These are phyloP conservation scores for Carpinus fangiana DNA, from an alignment of 306 rosid species.

Conservation along the genomic window DNA sequence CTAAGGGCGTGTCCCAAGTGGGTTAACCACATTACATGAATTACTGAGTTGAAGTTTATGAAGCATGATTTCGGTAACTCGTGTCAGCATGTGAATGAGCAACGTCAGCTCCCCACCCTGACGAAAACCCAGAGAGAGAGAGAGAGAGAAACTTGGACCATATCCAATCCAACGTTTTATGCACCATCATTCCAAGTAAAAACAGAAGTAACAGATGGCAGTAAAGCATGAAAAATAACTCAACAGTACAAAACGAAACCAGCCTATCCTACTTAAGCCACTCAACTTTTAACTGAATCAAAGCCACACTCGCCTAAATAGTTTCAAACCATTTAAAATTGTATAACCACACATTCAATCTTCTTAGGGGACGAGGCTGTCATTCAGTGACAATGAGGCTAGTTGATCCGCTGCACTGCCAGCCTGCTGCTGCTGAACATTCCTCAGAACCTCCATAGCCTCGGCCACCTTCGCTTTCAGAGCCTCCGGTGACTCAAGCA, in stretches of 20 bases:
- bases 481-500: conserved; percentile 98
- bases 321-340: not conserved
- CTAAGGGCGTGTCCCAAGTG: no score
- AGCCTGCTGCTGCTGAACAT: conserved; percentile 87
- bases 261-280: conserved; percentile 7
- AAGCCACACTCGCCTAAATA: conserved; percentile 5
- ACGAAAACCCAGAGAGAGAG: no score
- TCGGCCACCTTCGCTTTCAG: conserved; percentile 94
- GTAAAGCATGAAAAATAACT: conserved; percentile 10
- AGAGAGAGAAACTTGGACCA: not conserved
- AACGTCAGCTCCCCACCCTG: no score
- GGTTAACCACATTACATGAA: no score
- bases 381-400: conserved; percentile 73
- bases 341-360: conserved; percentile 11
- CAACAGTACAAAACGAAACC: conserved; percentile 23
- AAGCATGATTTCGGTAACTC: no score
- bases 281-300: conserved; percentile 7
- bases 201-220: conserved; percentile 6
- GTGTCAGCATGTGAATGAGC: no score
- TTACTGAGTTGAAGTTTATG: no score
- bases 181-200: conserved; percentile 12
- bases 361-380: conserved; percentile 72
- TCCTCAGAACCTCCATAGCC: conserved; percentile 96
- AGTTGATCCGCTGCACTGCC: conserved; percentile 87
- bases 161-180: not conserved